A percentile compares a stretch with the other conserved stretches of the same genome.
These are phyloP conservation scores for Houttuynia cordata DNA, from an alignment of 164 flowering plant species.

Conservation along the genomic window DNA sequence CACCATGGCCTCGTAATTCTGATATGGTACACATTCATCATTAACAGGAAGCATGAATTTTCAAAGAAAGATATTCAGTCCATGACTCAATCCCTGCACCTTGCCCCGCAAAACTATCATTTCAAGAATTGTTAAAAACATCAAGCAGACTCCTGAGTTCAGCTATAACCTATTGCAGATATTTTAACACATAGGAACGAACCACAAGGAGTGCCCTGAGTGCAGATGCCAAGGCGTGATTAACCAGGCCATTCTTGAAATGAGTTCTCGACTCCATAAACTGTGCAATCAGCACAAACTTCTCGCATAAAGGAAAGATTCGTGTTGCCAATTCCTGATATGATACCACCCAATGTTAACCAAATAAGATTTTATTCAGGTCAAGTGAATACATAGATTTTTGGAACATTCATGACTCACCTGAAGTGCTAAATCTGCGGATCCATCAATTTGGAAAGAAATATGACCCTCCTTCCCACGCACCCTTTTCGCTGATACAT, in stretches of 20 bases:
- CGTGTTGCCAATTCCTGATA: slow-evolving; percentile 80
- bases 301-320: slow-evolving; percentile 80
- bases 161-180: too few species aligned
- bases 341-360: background rate
- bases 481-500: slow-evolving; percentile 51
- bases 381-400: background rate
- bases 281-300: slow-evolving; percentile 63
- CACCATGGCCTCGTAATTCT: slow-evolving; percentile 98
- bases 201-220: slow-evolving; percentile 80
- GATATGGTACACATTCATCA: background rate
- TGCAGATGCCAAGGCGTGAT: slow-evolving; percentile 99
- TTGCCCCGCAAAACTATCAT: background rate
- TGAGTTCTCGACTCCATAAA: slow-evolving; percentile 94
- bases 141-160: background rate
- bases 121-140: background rate
- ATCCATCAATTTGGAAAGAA: slow-evolving; percentile 66
- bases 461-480: slow-evolving; percentile 44
- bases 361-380: slow-evolving; percentile 1
- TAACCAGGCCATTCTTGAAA: slow-evolving; percentile 88
- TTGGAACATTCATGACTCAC: slow-evolving; percentile 15
- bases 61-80: background rate
- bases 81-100: background rate
- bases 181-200: slow-evolving; percentile 15
- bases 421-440: slow-evolving; percentile 92
- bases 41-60: background rate